Evolutionary conservation across 768 basidiomycete genomes (phyloP).

Genomic region (Leccinum broughii): DNA sequence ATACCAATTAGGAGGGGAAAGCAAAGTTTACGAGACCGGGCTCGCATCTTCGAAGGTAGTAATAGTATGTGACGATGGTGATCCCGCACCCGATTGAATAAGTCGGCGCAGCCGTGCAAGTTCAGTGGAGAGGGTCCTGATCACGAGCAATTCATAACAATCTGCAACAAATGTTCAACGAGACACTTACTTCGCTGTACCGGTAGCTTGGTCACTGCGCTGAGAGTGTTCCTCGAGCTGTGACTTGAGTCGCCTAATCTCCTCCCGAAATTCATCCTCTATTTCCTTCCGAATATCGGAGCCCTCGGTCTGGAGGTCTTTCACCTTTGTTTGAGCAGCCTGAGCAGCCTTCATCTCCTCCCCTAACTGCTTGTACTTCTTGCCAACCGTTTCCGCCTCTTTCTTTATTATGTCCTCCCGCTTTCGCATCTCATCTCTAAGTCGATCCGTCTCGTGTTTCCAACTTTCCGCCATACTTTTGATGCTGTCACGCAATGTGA

Average conservation of each 20-base stretch:
- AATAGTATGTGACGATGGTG: constrained; percentile 21
- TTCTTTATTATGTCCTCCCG: constrained; percentile 67
- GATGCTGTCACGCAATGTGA: constrained; percentile 73
- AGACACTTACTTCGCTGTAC: constrained; percentile 58
- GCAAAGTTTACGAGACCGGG: constrained; percentile 14
- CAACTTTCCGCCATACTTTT: constrained; percentile 72
- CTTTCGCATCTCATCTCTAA: constrained; percentile 73
- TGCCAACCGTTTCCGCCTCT: constrained; percentile 67
- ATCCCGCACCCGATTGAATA: constrained; percentile 57
- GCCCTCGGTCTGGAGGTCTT: constrained; percentile 52
- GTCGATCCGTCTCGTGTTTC: constrained; percentile 68
- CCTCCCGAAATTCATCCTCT: constrained; percentile 58
- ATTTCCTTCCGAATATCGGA: constrained; percentile 52
- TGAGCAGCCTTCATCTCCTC: constrained; percentile 62
- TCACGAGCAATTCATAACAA: background rate
- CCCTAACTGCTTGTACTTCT: constrained; percentile 66
- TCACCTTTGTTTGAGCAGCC: constrained; percentile 45
- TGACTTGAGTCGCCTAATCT: constrained; percentile 53
- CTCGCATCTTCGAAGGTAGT: constrained; percentile 13
- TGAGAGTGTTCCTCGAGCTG: constrained; percentile 54
- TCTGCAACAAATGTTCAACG: background rate
- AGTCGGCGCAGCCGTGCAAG: constrained; percentile 69
- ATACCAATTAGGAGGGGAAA: background rate
- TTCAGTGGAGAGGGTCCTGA: constrained; percentile 60
- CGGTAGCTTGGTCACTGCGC: constrained; percentile 56